Evolutionary conservation across 139 green algal species (phyloP), one percentile per base, ranked within the genome.

Genomic region (Spirogloea muscicola): DNA sequence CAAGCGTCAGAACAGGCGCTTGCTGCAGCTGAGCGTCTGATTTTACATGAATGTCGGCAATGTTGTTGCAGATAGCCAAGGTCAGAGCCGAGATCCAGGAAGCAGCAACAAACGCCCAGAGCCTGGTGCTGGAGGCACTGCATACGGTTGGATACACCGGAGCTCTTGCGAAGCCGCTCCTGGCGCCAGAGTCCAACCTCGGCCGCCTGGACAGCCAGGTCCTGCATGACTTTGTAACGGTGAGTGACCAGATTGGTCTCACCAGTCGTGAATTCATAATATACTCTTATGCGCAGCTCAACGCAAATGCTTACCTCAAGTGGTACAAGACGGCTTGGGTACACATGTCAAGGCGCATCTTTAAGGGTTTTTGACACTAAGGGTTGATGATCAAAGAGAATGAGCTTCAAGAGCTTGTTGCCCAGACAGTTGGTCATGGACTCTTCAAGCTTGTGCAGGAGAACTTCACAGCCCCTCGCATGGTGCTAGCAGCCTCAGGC

Each of bases 401-500:
- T n/a, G n/a, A n/a, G n/a, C n/a, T n/a, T n/a, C n/a, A n/a, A n/a
- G n/a, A n/a, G n/a, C n/a, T n/a, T n/a, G n/a, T n/a, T n/a, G n/a
- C n/a, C n/a, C n/a, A n/a, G n/a, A n/a, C n/a, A n/a, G n/a, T n/a
- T n/a, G n/a, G n/a, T n/a, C n/a, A n/a, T n/a, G n/a, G n/a, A n/a
- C n/a, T n/a, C n/a, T n/a, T n/a, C n/a, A n/a, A n/a, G n/a, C 44
- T 60, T 10, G 44, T 84, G 38, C 49, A 84, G 38, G 44, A 36
- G 37, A 87, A 91, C 72, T 96, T 91, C 80, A 87, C 74, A 42
- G 83, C 87, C 18, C 67, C 80, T 40, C 80, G 84, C 71, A 93
- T 97, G 27, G 92, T 96, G 48, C 79, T 97, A 40, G 88, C 93
- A 4, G 92, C 79, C 4, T 73, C 91, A 1, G 93, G 93, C 0